Evolutionary conservation across 2,329 filamentous ascomycete genomes (phyloP), one percentile per base, ranked within the genome.

Genomic region (Diaporthe batatas): DNA sequence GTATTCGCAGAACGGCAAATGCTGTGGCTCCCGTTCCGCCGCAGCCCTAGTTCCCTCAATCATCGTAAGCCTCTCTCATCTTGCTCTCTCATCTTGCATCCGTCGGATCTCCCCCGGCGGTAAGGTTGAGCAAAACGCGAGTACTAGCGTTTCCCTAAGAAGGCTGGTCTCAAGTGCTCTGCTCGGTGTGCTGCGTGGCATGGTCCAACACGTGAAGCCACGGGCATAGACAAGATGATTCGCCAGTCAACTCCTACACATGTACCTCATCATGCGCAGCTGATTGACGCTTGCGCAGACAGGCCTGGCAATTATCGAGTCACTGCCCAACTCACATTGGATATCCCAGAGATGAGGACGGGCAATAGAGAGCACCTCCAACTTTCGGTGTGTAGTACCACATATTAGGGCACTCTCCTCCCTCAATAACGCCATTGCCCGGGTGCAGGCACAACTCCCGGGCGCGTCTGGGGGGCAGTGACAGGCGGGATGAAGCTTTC

Each of bases 341-440:
- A 29, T 36, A 65, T 23, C 42, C 44, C 44, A n/a, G 5, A 21
- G 18, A 32, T 29, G 59, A 23, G 36, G 14, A 25, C 10, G 32
- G 25, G 55, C 55, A n/a, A 36, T 49, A 21, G 57, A 36, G 62
- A 11, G 44, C 21, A 23, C 44, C 21, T 39, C 6, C 62, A 65
- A 65, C 62, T 65, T 65, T 44, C 44, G 62, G 62, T 65, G 62
- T 65, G 62, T 65, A 25, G 21, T 25, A 49, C 21, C 29, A 51
- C 44, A 65, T 51, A 51, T 49, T 25, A 49, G 29, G 23, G 21
- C 29, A 64, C 23, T 32, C 25, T 49, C 25, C 42, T 39, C 12
- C 25, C 14, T 10, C n/a, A 44, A 21, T 21, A 12, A 18, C 8
- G 10, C 39, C 23, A 29, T 23, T 32, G 21, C 44, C 62, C 62